Conservation (phyloP, 306 rosid genomes). For the Quercus aquifolioides region DNA sequence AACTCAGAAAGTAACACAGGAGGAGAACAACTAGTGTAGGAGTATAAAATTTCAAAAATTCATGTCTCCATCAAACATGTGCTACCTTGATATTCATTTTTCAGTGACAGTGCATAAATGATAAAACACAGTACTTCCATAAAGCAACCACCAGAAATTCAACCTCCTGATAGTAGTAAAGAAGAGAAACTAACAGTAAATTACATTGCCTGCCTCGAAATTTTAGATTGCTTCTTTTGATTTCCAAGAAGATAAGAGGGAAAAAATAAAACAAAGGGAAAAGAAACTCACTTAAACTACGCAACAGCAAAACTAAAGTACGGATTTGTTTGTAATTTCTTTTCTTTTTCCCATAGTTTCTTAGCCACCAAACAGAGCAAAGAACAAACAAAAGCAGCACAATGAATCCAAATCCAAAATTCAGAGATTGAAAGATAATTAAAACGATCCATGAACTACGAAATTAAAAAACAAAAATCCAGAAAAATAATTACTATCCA, state of each 20-base stretch:
- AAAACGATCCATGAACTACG: neutral
- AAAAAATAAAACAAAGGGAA: neutral
- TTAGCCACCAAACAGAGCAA: constrained; percentile 20
- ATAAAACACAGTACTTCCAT: neutral
- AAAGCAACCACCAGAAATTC: constrained; percentile 1
- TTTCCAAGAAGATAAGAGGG: neutral
- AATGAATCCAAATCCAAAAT: constrained; percentile 5
- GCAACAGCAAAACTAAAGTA: too few species aligned
- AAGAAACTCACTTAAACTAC: too few species aligned
- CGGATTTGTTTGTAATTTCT: neutral
- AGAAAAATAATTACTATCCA: constrained; percentile 20
- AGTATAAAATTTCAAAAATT: constrained; percentile 16
- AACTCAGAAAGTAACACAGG: neutral
- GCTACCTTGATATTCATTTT: constrained; percentile 14
- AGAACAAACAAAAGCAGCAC: neutral
- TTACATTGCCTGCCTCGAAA: too few species aligned
- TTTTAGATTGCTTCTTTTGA: neutral
- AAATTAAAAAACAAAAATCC: neutral
- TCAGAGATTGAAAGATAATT: constrained; percentile 25
- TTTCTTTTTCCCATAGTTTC: constrained; percentile 30
- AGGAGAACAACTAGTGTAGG: constrained; percentile 5
- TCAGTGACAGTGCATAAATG: constrained; percentile 1
- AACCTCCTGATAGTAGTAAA: too few species aligned
- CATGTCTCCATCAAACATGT: constrained; percentile 11
- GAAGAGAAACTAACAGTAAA: neutral